A percentile compares a stretch with the other conserved stretches of the same genome.
phyloP scores from a whole-genome alignment of 2,329 filamentous ascomycete genomes.

The Aspergillus spinulosporus region DNA sequence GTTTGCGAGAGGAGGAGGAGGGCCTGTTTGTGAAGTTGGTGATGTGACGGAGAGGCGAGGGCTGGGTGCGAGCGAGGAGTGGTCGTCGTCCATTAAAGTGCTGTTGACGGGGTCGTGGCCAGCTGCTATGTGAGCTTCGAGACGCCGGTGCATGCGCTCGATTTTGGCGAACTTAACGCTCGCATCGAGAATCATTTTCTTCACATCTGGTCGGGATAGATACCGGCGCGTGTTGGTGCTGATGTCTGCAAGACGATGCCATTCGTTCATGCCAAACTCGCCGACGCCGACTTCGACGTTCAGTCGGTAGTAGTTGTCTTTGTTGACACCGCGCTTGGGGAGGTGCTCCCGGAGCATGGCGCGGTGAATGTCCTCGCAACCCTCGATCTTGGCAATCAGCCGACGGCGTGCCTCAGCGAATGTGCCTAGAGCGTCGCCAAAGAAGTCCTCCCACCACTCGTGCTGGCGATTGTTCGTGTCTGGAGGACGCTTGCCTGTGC shows the following conservation, averaged over 20 bases:
- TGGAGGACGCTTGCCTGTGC: conserved; percentile 82
- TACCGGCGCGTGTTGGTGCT: conserved; percentile 89
- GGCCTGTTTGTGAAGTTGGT: background rate
- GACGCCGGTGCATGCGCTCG: conserved; percentile 70
- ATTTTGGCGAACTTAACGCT: conserved; percentile 83
- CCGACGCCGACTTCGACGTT: conserved; percentile 96
- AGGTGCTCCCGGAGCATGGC: conserved; percentile 80
- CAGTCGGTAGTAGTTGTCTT: conserved; percentile 91
- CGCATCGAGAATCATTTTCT: conserved; percentile 73
- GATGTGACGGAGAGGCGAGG: conserved; percentile 13
- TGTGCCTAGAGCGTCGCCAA: conserved; percentile 69
- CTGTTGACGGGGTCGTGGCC: conserved; percentile 26
- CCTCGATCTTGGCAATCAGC: conserved; percentile 89
- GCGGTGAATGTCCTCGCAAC: conserved; percentile 86
- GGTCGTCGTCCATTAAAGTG: conserved; percentile 34
- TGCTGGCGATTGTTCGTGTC: conserved; percentile 68
- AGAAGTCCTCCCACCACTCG: conserved; percentile 90
- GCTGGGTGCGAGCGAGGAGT: conserved; percentile 18
- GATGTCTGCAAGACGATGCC: conserved; percentile 90
- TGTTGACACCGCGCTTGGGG: conserved; percentile 72
- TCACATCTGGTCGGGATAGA: conserved; percentile 69
- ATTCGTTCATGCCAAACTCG: conserved; percentile 99
- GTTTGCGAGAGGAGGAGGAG: conserved; percentile 42
- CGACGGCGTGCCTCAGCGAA: conserved; percentile 86
- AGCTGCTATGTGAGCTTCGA: conserved; percentile 53